Percentiles rank a stretch among this genome's conserved stretches.
phyloP scores from a whole-genome alignment of 495 filamentous ascomycete species.

The Neurospora sp. region DNA sequence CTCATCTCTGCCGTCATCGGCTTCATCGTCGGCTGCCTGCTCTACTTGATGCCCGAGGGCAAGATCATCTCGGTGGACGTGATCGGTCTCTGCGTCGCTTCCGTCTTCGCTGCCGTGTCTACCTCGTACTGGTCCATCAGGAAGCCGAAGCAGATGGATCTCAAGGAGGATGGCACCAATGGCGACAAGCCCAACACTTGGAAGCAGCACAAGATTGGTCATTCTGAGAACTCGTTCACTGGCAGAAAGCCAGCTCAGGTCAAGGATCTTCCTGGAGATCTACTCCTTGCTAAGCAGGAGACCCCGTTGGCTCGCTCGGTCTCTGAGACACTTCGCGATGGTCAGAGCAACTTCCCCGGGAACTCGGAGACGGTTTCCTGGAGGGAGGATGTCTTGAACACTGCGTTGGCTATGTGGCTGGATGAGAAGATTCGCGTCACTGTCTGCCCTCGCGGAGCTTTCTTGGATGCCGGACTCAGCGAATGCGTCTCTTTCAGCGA shows the following conservation, averaged over 20 bases:
- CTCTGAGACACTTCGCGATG: conserved; percentile 1
- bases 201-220: not conserved
- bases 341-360: not conserved
- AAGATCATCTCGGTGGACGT: conserved; percentile 9
- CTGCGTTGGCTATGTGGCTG: conserved; percentile 5
- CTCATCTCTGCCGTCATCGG: conserved; percentile 14
- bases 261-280: not conserved
- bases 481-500: conserved; percentile 5
- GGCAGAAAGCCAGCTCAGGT: not conserved
- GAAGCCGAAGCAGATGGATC: not conserved
- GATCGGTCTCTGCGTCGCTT: conserved; percentile 7
- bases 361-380: not conserved
- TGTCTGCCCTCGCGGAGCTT: not conserved
- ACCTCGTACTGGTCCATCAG: conserved; percentile 14
- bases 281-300: not conserved
- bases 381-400: conserved; percentile 1
- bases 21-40: conserved; percentile 11
- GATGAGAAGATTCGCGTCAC: conserved; percentile 1
- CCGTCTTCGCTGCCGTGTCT: conserved; percentile 6
- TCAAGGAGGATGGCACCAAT: not conserved
- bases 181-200: not conserved
- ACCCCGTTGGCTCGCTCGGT: not conserved
- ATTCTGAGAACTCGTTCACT: not conserved
- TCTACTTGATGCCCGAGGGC: conserved; percentile 4
- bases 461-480: conserved; percentile 4